phyloP scores from a whole-genome alignment of 1,284 basidiomycete species.

The Trametes versicolor region DNA sequence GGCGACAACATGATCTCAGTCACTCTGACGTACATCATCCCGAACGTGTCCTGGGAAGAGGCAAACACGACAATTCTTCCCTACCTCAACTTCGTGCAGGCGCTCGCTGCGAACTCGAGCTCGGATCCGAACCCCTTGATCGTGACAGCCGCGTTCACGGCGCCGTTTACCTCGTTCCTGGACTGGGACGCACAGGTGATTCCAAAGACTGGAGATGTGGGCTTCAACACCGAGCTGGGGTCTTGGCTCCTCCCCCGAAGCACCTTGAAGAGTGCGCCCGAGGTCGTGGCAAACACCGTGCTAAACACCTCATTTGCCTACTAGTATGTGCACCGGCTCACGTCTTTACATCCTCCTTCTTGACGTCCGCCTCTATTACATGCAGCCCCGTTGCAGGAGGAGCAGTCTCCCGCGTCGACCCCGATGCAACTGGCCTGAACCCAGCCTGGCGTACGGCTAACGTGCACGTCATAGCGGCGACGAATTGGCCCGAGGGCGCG shows the following conservation, averaged over 20 bases:
- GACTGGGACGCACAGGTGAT: conserved; percentile 38
- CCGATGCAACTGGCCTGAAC: conserved; percentile 51
- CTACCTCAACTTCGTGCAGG: conserved; percentile 43
- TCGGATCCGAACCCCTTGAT: conserved; percentile 32
- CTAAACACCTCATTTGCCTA: too few relatives aligned
- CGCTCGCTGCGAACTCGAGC: conserved; percentile 34
- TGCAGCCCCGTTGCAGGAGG: conserved; percentile 46
- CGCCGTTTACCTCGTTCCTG: conserved; percentile 41
- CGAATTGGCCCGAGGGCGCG: conserved; percentile 47
- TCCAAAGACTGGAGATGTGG: neutral
- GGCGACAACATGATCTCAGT: too few relatives aligned
- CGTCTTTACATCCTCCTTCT: too few relatives aligned
- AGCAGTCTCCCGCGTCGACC: conserved; percentile 47
- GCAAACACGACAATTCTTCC: conserved; percentile 46
- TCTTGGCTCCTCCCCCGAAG: conserved; percentile 52
- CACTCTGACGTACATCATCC: conserved; percentile 36
- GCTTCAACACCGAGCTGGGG: conserved; percentile 41
- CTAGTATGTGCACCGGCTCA: too few relatives aligned
- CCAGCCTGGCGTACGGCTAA: conserved; percentile 55
- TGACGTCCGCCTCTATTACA: too few relatives aligned
- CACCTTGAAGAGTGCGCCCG: conserved; percentile 41
- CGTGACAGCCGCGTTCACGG: conserved; percentile 15
- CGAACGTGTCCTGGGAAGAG: conserved; percentile 44
- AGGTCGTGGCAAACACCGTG: conserved; percentile 42
- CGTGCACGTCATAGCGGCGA: conserved; percentile 39